Conservation (phyloP, 306 rosid genomes). For the Parietaria judaica region DNA sequence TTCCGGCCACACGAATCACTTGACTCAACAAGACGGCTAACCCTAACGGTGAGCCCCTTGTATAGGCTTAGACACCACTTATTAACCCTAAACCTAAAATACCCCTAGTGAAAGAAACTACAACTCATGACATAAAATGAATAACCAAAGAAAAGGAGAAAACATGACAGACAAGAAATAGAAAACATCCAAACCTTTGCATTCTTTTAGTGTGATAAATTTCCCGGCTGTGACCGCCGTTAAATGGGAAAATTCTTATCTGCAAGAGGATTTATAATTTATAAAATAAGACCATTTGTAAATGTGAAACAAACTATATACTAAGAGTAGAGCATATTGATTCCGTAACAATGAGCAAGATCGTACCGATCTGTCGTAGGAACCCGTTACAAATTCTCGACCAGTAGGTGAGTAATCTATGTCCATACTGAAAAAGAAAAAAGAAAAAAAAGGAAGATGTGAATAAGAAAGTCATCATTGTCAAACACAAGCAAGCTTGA, state of each 20-base stretch:
- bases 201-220: conserved; percentile 88
- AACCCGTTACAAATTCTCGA: conserved; percentile 95
- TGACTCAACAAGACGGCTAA: no score
- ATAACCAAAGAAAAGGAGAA: conserved; percentile 1
- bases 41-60: no score
- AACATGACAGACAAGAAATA: neutral
- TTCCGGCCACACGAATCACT: no score
- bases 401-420: conserved; percentile 96
- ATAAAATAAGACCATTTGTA: neutral
- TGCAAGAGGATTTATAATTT: conserved; percentile 21
- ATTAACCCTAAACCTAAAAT: no score
- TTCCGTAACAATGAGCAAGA: conserved; percentile 6
- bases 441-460: neutral
- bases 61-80: no score
- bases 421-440: conserved; percentile 57
- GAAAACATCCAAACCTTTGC: conserved; percentile 56
- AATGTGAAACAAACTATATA: neutral
- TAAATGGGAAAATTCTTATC: conserved; percentile 75
- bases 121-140: neutral
- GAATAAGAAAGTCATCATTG: no score
- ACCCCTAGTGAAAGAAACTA: no score
- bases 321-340: neutral
- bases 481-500: neutral
- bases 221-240: conserved; percentile 94
- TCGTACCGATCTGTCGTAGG: conserved; percentile 94